Evolutionary conservation across 352 stramenopile species (phyloP).

Genomic region (Phytophthora sp.): DNA sequence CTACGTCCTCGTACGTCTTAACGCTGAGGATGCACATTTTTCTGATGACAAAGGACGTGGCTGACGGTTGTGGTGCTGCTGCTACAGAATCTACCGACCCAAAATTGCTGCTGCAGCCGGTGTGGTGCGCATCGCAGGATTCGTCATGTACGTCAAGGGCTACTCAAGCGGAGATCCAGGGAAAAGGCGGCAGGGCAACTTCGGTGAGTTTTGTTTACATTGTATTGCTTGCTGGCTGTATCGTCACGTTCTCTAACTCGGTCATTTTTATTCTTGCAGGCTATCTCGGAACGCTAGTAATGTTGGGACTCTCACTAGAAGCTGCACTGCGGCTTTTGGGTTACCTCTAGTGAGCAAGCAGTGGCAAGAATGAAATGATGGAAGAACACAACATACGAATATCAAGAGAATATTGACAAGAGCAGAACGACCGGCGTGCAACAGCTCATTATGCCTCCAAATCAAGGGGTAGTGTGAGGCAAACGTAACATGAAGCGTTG

Average conservation of each 20-base stretch:
- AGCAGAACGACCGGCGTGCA: conserved; percentile 12
- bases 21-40: neutral
- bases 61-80: neutral
- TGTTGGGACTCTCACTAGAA: conserved; percentile 38
- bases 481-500: conserved; percentile 25
- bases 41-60: neutral
- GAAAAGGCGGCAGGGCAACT: conserved; percentile 40
- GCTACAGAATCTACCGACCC: conserved; percentile 47
- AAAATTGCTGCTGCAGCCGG: conserved; percentile 40
- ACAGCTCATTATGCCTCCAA: conserved; percentile 30
- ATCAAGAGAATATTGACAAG: too few relatives aligned
- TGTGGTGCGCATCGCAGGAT: conserved; percentile 43
- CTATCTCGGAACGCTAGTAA: conserved; percentile 27
- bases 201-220: conserved; percentile 41
- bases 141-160: conserved; percentile 48
- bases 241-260: neutral
- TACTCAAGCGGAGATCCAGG: conserved; percentile 47
- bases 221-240: neutral
- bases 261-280: conserved; percentile 13
- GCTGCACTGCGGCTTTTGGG: conserved; percentile 32
- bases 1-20: conserved; percentile 45
- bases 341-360: conserved; percentile 14
- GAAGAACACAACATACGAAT: conserved; percentile 1
- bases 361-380: neutral
- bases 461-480: conserved; percentile 38